Evolutionary conservation across 208 protist species (phyloP).

Genomic region (Trypanosoma theileri): DNA sequence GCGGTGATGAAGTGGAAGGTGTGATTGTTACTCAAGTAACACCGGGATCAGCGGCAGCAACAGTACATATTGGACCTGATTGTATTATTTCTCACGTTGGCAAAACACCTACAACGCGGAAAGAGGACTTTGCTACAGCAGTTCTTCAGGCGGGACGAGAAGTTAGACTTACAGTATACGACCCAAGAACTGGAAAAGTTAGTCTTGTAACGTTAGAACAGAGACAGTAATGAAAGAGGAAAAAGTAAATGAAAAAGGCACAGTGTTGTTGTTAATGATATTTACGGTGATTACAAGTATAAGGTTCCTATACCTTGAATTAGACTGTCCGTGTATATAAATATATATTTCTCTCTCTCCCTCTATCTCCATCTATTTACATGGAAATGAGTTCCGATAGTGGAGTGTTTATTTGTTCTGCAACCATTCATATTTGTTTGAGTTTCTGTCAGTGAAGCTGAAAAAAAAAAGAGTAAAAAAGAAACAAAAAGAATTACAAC

Average conservation of each 20-base stretch:
- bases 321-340: background rate
- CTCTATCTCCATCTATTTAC: background rate
- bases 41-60: conserved; percentile 30
- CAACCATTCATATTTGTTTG: background rate
- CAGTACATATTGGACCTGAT: conserved; percentile 29
- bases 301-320: background rate
- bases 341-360: background rate
- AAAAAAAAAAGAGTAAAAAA: background rate
- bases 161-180: conserved; percentile 55
- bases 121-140: conserved; percentile 32
- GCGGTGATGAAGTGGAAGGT: conserved; percentile 33
- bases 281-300: background rate
- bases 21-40: conserved; percentile 37
- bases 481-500: background rate
- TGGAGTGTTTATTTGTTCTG: background rate
- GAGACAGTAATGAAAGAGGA: background rate
- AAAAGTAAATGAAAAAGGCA: background rate
- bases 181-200: conserved; percentile 40
- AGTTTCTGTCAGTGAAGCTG: background rate
- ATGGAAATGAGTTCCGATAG: background rate
- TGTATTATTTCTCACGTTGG: conserved; percentile 60
- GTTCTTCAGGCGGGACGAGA: conserved; percentile 19
- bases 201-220: conserved; percentile 37
- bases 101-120: conserved; percentile 29
- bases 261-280: background rate